Base-by-base conservation (phyloP, 169 alveolate genomes). In the Plasmodium sp. region DNA sequence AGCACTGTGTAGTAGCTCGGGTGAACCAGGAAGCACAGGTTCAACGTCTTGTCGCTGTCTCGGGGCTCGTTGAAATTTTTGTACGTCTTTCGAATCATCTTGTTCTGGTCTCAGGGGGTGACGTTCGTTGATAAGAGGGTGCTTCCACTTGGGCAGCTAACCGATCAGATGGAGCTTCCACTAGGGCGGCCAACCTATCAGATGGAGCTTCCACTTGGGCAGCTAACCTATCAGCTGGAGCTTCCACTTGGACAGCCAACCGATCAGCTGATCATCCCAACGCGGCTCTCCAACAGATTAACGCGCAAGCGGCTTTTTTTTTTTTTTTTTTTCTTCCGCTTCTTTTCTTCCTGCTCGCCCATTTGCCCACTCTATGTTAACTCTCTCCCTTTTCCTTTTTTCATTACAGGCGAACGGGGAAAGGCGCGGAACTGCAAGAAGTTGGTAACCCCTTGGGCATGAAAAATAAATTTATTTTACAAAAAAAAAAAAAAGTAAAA, bases 31-130 rank as follows among this genome's bases (percentile, higher is more conserved):
- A 77, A 86, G 48, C 73, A 54, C 12, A 86, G 34, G 41, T 75
- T 75, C 33, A 31, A 41, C 5, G 48, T 77, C 3, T 56, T 48
- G n/a, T 77, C 33, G 45, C 62, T 36, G 14, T 86, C 81, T 31
- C 85, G 72, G 39, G 41, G 33, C 16, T 79, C 93, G 80, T 86
- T 86, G n/a, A 39, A 86, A 41, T 77, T 34, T 27, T 86, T 79
- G 72, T 86, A 86, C 75, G 22, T 86, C 18, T 54, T 79, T 86
- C 81, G 80, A 22, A 86, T 36, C 93, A 86, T 86, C 34, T 75
- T 67, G 41, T 77, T 54, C 16, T 18, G 41, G 45, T n/a, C 54
- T 58, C 33, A 14, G 7, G 62, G 22, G 22, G 62, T 51, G 12
- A 51, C 62, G 62, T 51, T 16, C 2, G 22, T 14, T 51, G 62